phyloP scores from a whole-genome alignment of 192 early-diverging fungal genomes.

The Backusella tuberculispora region DNA sequence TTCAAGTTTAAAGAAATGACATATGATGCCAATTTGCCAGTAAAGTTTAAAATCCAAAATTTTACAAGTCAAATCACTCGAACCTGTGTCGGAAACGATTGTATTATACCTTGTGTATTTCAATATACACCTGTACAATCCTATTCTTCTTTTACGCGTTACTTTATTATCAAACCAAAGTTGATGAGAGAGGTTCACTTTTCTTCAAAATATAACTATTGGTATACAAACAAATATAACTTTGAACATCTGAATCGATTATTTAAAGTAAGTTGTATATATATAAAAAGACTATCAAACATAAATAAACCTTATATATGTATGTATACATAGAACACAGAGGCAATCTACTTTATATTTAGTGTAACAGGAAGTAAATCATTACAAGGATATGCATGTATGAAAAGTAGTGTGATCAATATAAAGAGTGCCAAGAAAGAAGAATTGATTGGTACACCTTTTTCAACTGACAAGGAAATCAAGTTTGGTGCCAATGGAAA shows the following conservation, averaged over 20 bases:
- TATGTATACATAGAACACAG: neutral
- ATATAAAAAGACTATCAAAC: neutral
- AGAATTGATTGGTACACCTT: neutral
- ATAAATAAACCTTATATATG: neutral
- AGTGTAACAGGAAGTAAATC: slow-evolving; percentile 6
- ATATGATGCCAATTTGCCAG: neutral
- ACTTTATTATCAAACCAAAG: slow-evolving; percentile 4
- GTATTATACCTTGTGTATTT: neutral
- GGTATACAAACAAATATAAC: neutral
- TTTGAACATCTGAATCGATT: neutral
- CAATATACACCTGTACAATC: too few species aligned
- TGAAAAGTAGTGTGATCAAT: slow-evolving; percentile 7
- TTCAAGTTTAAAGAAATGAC: neutral
- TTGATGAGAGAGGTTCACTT: neutral
- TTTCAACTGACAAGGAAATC: neutral
- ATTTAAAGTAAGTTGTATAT: slow-evolving; percentile 1
- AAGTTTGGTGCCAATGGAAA: neutral
- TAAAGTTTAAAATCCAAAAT: neutral
- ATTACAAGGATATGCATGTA: slow-evolving; percentile 7
- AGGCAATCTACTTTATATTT: neutral
- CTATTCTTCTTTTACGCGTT: neutral
- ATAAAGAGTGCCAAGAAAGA: neutral
- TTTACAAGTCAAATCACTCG: neutral
- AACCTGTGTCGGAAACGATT: neutral
- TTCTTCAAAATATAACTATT: slow-evolving; percentile 2